Evolutionary conservation across 306 rosid genomes (phyloP).

Genomic region (Gastrolobium villosum): DNA sequence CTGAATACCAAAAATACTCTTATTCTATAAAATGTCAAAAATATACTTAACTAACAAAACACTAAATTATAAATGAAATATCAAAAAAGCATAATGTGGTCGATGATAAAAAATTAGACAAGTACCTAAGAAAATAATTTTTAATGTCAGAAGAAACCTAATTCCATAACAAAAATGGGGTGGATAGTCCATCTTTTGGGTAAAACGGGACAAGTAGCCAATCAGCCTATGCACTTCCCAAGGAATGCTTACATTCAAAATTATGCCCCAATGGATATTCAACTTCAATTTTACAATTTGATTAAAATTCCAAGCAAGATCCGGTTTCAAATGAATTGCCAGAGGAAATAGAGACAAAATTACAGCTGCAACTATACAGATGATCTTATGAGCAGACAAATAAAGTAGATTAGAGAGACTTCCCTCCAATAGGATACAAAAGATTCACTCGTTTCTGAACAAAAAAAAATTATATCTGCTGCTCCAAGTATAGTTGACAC

Average conservation of each 20-base stretch:
- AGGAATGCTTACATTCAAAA: neutral
- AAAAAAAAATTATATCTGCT: neutral
- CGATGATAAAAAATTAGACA: too few relatives aligned
- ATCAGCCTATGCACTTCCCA: neutral
- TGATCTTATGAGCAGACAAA: neutral
- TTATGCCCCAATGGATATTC: neutral
- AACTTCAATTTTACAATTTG: neutral
- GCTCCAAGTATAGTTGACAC: neutral
- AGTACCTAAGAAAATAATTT: too few relatives aligned
- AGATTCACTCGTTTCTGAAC: constrained; percentile 15
- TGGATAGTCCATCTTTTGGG: neutral
- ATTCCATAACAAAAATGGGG: neutral
- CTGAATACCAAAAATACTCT: too few relatives aligned
- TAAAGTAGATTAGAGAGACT: constrained; percentile 6
- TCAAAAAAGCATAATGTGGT: too few relatives aligned
- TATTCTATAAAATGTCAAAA: too few relatives aligned
- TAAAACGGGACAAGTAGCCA: neutral
- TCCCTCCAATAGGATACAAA: constrained; percentile 14
- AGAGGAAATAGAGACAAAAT: neutral
- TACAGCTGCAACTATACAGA: constrained; percentile 17
- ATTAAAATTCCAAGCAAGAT: constrained; percentile 19
- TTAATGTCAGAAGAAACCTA: neutral
- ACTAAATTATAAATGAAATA: too few relatives aligned
- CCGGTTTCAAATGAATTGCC: constrained; percentile 28
- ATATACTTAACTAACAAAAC: too few relatives aligned